These are phyloP conservation scores for Echium plantagineum DNA, from an alignment of 257 asterid species.

Conservation along the genomic window DNA sequence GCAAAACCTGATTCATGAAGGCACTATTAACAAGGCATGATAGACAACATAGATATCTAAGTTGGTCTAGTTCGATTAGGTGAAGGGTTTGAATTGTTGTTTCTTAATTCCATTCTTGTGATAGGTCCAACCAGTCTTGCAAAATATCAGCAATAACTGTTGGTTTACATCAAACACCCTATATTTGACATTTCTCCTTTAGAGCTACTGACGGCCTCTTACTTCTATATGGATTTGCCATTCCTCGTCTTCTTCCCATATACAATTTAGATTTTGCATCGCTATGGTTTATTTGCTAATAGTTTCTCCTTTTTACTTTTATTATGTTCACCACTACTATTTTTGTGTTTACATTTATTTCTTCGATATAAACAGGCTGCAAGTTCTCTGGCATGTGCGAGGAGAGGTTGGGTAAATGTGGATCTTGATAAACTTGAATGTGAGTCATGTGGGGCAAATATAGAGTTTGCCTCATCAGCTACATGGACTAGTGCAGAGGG, in stretches of 20 bases:
- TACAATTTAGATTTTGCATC: not conserved
- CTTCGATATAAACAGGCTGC: constrained; percentile 52
- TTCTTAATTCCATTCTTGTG: no score
- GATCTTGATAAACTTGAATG: constrained; percentile 78
- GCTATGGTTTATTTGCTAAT: not conserved
- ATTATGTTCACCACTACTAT: constrained; percentile 5
- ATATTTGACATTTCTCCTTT: no score
- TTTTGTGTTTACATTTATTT: constrained; percentile 6
- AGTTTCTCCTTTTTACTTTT: constrained; percentile 5
- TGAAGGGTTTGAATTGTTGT: no score
- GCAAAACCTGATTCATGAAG: not conserved
- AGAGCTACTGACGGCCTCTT: no score
- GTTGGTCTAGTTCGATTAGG: no score
- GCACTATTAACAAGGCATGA: not conserved
- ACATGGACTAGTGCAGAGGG: constrained; percentile 77
- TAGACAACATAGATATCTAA: no score
- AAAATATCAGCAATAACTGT: no score
- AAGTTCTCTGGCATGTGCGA: constrained; percentile 84
- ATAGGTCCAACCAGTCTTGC: no score
- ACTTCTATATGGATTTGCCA: no score
- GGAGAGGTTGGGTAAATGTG: constrained; percentile 98
- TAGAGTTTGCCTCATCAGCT: constrained; percentile 54
- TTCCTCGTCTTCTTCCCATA: not conserved
- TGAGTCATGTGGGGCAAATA: constrained; percentile 79
- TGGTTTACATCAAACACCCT: no score